phyloP scores from a whole-genome alignment of 2,329 filamentous ascomycete species.

The Mycocentrospora acerina region DNA sequence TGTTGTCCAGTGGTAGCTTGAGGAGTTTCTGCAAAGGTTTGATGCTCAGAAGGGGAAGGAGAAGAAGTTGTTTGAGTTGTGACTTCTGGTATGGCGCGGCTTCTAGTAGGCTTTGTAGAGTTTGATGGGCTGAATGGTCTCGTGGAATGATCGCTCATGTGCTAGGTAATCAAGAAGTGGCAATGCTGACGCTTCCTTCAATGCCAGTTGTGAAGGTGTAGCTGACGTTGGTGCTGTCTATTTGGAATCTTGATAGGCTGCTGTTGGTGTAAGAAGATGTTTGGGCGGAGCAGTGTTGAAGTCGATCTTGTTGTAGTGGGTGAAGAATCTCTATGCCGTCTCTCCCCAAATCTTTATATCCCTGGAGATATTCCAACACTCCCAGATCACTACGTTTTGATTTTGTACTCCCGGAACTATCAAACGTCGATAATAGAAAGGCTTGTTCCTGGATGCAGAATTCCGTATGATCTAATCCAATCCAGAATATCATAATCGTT shows the following conservation, averaged over 20 bases:
- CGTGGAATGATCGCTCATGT: constrained; percentile 26
- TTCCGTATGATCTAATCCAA: constrained; percentile 23
- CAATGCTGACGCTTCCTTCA: no score
- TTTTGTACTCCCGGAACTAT: constrained; percentile 16
- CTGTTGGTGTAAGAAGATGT: constrained; percentile 1
- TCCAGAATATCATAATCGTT: constrained; percentile 29
- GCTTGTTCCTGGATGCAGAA: constrained; percentile 21
- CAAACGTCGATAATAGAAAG: constrained; percentile 24
- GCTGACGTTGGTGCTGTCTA: constrained; percentile 5
- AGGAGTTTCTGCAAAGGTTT: constrained; percentile 19
- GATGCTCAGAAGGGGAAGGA: constrained; percentile 4
- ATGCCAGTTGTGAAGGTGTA: no score
- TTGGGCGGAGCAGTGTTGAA: constrained; percentile 6
- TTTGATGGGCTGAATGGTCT: constrained; percentile 27
- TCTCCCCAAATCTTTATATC: constrained; percentile 28
- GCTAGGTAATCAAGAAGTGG: constrained; percentile 5
- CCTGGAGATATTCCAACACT: constrained; percentile 5
- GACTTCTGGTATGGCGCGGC: constrained; percentile 9
- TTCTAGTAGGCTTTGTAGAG: constrained; percentile 12
- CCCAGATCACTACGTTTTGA: constrained; percentile 11
- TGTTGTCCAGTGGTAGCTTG: constrained; percentile 23
- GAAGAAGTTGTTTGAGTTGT: constrained; percentile 7
- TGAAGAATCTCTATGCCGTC: constrained; percentile 13
- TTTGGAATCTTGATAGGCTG: background rate
- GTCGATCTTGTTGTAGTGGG: constrained; percentile 6